Evolutionary conservation across 2,329 filamentous ascomycete species (phyloP).

Genomic region (Chlorencoelia australis): DNA sequence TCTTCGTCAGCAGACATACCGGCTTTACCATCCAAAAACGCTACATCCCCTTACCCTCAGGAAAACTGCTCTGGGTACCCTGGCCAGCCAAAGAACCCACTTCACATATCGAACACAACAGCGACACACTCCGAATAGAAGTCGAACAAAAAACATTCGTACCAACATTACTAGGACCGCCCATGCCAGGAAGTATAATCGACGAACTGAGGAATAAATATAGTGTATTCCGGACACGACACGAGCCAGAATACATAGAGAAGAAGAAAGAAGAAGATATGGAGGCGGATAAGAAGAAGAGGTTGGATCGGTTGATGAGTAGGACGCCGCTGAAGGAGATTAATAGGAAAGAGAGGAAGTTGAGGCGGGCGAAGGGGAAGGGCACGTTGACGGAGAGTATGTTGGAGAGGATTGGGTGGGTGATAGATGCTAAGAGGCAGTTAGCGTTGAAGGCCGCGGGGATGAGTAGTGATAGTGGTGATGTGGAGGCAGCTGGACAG

Average conservation of each 20-base stretch:
- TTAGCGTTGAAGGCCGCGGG: conserved; percentile 13
- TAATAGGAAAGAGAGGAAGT: conserved; percentile 20
- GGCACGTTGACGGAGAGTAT: conserved; percentile 22
- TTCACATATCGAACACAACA: conserved; percentile 42
- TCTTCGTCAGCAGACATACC: conserved; percentile 40
- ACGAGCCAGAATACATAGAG: conserved; percentile 63
- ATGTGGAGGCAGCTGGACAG: neutral
- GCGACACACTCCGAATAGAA: conserved; percentile 66
- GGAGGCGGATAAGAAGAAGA: conserved; percentile 29
- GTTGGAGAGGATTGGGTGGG: conserved; percentile 25
- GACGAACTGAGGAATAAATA: conserved; percentile 81
- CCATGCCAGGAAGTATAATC: conserved; percentile 69
- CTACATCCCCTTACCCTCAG: conserved; percentile 54
- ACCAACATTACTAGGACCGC: conserved; percentile 66
- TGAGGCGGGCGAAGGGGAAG: conserved; percentile 25
- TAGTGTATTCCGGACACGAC: conserved; percentile 70
- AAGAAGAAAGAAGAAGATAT: conserved; percentile 51
- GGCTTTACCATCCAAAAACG: conserved; percentile 37
- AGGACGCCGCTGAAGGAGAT: conserved; percentile 26
- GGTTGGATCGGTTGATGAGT: conserved; percentile 19
- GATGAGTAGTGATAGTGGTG: conserved; percentile 3
- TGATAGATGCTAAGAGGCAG: conserved; percentile 23
- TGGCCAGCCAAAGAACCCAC: conserved; percentile 54
- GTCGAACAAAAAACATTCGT: conserved; percentile 68
- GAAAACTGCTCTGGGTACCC: too few species aligned